Evolutionary conservation across 2,329 filamentous ascomycete species (phyloP).

Genomic region (Coniella vitis): DNA sequence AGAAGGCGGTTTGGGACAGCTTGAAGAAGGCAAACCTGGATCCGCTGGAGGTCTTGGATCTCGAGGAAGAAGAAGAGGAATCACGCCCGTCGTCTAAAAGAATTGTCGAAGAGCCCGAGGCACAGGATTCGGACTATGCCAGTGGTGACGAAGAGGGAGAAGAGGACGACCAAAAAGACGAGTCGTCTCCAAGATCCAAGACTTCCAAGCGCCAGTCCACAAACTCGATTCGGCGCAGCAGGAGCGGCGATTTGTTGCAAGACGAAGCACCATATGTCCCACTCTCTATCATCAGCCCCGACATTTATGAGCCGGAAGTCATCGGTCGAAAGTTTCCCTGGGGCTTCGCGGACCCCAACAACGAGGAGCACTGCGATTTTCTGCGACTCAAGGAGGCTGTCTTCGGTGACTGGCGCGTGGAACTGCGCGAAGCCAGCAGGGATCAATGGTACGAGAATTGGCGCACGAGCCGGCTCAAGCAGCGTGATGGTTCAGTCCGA

Average conservation of each 20-base stretch:
- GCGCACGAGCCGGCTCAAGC: slow-evolving; percentile 67
- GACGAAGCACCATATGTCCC: slow-evolving; percentile 67
- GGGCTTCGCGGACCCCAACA: slow-evolving; percentile 93
- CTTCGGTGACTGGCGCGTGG: slow-evolving; percentile 87
- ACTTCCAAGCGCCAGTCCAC: slow-evolving; percentile 40
- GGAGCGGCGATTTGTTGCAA: slow-evolving; percentile 36
- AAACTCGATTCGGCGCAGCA: slow-evolving; percentile 38
- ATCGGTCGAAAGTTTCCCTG: slow-evolving; percentile 88
- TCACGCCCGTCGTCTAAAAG: slow-evolving; percentile 41
- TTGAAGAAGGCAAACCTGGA: slow-evolving; percentile 82
- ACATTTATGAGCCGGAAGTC: slow-evolving; percentile 74
- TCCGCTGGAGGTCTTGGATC: slow-evolving; percentile 75
- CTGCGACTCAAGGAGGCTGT: slow-evolving; percentile 82
- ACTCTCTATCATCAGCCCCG: slow-evolving; percentile 88
- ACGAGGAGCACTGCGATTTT: slow-evolving; percentile 90
- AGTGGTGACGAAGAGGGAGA: slow-evolving; percentile 21
- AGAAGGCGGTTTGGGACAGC: slow-evolving; percentile 83
- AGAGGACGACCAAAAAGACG: slow-evolving; percentile 27
- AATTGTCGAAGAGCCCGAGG: slow-evolving; percentile 44
- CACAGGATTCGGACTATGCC: slow-evolving; percentile 25
- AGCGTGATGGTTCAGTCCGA: slow-evolving; percentile 35
- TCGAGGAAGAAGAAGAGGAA: slow-evolving; percentile 68
- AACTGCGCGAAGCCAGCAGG: slow-evolving; percentile 82
- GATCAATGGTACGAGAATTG: slow-evolving; percentile 95
- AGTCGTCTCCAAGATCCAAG: slow-evolving; percentile 28